Evolutionary conservation across 2,329 filamentous ascomycete genomes (phyloP).

Genomic region (Phialemoniopsis sp.): DNA sequence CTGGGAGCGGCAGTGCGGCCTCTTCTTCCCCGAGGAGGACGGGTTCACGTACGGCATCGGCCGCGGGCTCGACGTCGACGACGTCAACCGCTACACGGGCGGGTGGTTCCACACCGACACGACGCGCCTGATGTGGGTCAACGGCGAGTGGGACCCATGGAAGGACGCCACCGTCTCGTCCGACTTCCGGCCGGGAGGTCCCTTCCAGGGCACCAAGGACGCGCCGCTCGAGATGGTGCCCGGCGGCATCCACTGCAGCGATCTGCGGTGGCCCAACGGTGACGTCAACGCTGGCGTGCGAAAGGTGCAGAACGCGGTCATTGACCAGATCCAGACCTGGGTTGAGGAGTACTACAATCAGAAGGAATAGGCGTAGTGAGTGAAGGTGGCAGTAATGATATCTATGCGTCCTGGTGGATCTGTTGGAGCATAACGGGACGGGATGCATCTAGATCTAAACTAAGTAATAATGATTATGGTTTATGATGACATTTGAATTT

Average conservation of each 20-base stretch:
- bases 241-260: conserved; percentile 32
- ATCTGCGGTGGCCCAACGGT: conserved; percentile 40
- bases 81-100: conserved; percentile 31
- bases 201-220: conserved; percentile 23
- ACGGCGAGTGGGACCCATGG: conserved; percentile 37
- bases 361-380: conserved; percentile 11
- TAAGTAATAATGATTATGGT: too few relatives aligned
- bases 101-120: conserved; percentile 34
- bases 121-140: conserved; percentile 32
- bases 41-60: conserved; percentile 26
- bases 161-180: conserved; percentile 30
- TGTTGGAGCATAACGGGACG: too few relatives aligned
- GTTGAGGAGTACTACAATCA: conserved; percentile 42
- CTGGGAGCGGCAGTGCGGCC: conserved; percentile 37
- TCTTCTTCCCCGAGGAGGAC: conserved; percentile 34
- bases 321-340: conserved; percentile 49
- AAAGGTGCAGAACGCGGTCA: conserved; percentile 43
- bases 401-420: too few relatives aligned
- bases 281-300: conserved; percentile 43
- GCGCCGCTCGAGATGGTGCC: conserved; percentile 26
- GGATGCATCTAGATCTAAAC: too few relatives aligned
- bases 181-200: conserved; percentile 30
- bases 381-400: not conserved
- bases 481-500: too few relatives aligned
- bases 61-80: conserved; percentile 20